Evolutionary conservation across 2,329 filamentous ascomycete genomes (phyloP), one percentile per base, ranked within the genome.

Genomic region (Herpotrichia juniperi): DNA sequence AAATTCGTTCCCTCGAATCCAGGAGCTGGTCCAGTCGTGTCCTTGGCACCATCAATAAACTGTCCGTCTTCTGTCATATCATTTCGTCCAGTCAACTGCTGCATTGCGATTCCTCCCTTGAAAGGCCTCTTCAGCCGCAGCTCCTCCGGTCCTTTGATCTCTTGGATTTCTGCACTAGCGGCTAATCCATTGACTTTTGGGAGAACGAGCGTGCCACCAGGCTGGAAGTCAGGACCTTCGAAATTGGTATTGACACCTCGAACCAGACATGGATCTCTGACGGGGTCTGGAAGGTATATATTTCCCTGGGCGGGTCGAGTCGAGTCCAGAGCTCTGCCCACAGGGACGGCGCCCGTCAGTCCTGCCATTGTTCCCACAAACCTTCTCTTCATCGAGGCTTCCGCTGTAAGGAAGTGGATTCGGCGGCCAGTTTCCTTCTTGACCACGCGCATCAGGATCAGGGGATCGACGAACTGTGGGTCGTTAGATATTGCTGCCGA

Each of bases 401-500:
- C 93, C 19, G 94, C 94, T 56, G 96, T 94, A 44, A 99, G 84
- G 68, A 96, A 93, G 46, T 92, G 91, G 52, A 96, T 91, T 48
- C 94, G 90, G 61, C 94, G 90, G 61, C 89, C 87, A 48, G 92
- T 89, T 78, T 97, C 93, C 69, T 85, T 88, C 59, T 91, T 89
- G 51, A 97, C 85, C 12, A 92, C 91, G 59, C 93, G 88, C 85
- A 96, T 96, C 46, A 99, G 83, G 61, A 97, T 89, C 46, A 99
- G 83, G 48, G 92, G 93, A 69, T 99, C 94, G 69, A 97, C 93
- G 64, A 99, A 99, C 88, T 96, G 69, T 26, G 12, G 17, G 24
- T 4, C 26, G 51, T 64, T 48, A 63, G 57, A 19, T 28, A 22
- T 22, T 35, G 34, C 19, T 19, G 11, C 22, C 7, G 22, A 40